These are phyloP conservation scores for Teratosphaeria epicoccoides DNA, from an alignment of 2,329 filamentous ascomycete genomes.

Conservation along the genomic window DNA sequence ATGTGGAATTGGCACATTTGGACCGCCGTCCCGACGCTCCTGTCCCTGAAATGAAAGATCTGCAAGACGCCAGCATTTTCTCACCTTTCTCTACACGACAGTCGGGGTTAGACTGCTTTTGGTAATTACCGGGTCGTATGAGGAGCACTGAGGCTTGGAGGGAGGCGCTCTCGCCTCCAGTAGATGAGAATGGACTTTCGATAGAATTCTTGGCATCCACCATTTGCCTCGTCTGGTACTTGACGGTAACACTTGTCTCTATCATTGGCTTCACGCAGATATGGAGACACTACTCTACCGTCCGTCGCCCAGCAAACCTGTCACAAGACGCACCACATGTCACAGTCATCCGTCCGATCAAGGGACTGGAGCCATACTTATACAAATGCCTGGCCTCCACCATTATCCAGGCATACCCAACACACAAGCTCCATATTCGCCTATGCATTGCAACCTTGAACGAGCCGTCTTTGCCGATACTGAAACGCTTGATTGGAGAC, in stretches of 20 bases:
- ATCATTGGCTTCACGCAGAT: constrained; percentile 49
- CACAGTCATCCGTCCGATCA: constrained; percentile 85
- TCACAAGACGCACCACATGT: constrained; percentile 57
- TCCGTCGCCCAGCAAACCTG: constrained; percentile 25
- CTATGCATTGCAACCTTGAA: constrained; percentile 64
- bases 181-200: constrained; percentile 7
- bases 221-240: constrained; percentile 26
- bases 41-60: neutral
- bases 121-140: neutral
- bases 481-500: constrained; percentile 61
- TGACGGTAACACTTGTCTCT: constrained; percentile 45
- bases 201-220: constrained; percentile 16
- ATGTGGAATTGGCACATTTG: too few relatives aligned
- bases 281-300: constrained; percentile 45
- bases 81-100: neutral
- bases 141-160: neutral
- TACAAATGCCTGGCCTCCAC: constrained; percentile 87
- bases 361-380: constrained; percentile 78
- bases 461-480: constrained; percentile 67
- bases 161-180: neutral
- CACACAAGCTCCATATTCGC: constrained; percentile 62
- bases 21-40: too few relatives aligned
- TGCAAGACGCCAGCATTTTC: neutral
- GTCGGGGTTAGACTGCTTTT: too few relatives aligned
- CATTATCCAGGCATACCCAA: constrained; percentile 72